These are phyloP conservation scores for Cytospora piceicola DNA, from an alignment of 2,329 filamentous ascomycete genomes.

Conservation along the genomic window DNA sequence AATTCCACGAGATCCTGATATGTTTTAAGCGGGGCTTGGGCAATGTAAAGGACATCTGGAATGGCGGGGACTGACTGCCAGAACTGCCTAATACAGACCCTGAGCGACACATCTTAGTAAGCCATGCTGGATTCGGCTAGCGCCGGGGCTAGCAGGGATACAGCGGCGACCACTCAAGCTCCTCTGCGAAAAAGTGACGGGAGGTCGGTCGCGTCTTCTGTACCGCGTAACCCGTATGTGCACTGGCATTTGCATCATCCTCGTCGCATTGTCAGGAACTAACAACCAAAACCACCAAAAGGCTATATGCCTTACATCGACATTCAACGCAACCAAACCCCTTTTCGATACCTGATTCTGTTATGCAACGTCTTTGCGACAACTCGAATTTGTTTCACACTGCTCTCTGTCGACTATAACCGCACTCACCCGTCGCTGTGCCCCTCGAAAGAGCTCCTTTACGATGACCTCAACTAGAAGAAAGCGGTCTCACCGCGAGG, in stretches of 20 bases:
- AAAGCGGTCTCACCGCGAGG: constrained; percentile 53
- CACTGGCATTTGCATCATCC: constrained; percentile 29
- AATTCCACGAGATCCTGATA: too few species aligned
- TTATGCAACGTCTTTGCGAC: constrained; percentile 9
- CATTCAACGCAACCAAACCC: neutral
- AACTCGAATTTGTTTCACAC: neutral
- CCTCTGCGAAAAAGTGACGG: constrained; percentile 22
- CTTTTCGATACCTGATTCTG: neutral
- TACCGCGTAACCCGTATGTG: constrained; percentile 19
- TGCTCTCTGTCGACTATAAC: constrained; percentile 4
- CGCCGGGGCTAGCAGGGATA: constrained; percentile 2
- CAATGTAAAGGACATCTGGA: too few species aligned
- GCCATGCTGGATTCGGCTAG: neutral
- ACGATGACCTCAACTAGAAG: constrained; percentile 48
- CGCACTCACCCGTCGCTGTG: constrained; percentile 17
- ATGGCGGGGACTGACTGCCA: too few species aligned
- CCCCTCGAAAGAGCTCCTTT: constrained; percentile 7
- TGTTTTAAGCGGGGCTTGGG: neutral
- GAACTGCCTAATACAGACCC: neutral
- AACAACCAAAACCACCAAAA: neutral
- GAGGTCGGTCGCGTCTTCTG: constrained; percentile 26
- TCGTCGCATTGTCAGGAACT: constrained; percentile 16
- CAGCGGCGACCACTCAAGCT: constrained; percentile 18
- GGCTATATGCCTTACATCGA: neutral
- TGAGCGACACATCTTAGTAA: neutral